Base-by-base conservation (phyloP, 345 rosid species). In the Lepidium africanum region DNA sequence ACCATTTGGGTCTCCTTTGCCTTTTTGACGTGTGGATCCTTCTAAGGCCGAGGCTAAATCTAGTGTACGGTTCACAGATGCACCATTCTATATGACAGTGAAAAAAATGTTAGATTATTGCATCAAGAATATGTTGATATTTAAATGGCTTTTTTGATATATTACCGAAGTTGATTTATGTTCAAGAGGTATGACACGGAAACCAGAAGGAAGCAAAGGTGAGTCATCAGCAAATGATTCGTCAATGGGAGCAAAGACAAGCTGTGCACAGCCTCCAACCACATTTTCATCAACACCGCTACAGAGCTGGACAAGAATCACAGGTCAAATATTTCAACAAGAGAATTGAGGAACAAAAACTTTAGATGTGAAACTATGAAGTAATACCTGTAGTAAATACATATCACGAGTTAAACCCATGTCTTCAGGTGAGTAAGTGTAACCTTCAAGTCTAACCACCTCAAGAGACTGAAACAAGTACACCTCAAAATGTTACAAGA, bases 171-270 rank as follows among this genome's bases (percentile, higher is more conserved):
- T 90, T 70, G 94, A 54, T 82, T 88, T 93, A 38, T 89, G 79
- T 72, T 93, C 96, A 59, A 93, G 76, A 38, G 96, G 97, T 61
- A 93, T 88, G 85, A 93, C 86, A 2, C 94, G 87, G 56, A 93
- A 93, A 7, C 98, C 98, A 55, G 97, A 93, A 45, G 98, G 89
- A 63, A 93, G 79, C 53, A 93, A 75, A 62, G 94, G 96, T 74
- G 96, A 97, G 76, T 90, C 97, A 80, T 93, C 96, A n/a, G 98
- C 94, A 61, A 93, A 93, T 12, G 98, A 88, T 71, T 90, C 97
- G 42, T 93, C 97, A 12, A 93, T 90, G 45, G 97, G 97, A 21
- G 97, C 97, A 82, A 87, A 93, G 49, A 93, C 96, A 65, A 93
- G 98, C 72, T 93, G 97, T 19, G 98, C 97, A 81, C 96, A 90